Evolutionary conservation across 1,284 basidiomycete species (phyloP).

Genomic region (Cutaneotrichosporon cyanovorans): DNA sequence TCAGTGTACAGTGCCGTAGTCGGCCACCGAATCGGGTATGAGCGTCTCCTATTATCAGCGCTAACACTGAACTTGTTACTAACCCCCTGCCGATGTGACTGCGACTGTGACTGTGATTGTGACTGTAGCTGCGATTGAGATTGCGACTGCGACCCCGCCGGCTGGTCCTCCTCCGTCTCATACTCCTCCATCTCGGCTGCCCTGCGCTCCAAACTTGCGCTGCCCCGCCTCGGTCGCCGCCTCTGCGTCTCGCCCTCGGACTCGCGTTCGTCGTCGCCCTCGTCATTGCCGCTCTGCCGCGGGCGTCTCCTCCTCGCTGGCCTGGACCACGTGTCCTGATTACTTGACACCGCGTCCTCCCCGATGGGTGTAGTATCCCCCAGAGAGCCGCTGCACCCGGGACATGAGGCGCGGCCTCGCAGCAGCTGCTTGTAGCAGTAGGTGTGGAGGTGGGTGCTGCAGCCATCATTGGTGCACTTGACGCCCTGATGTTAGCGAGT

Average conservation of each 20-base stretch:
- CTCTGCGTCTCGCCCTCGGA: slow-evolving; percentile 1
- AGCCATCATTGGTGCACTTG: slow-evolving; percentile 25
- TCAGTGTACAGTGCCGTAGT: not conserved
- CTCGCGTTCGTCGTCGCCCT: slow-evolving; percentile 13
- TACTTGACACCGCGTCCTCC: slow-evolving; percentile 29
- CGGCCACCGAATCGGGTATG: slow-evolving; percentile 6
- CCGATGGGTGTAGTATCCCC: slow-evolving; percentile 24
- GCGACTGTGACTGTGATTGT: not conserved
- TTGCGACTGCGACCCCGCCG: not conserved
- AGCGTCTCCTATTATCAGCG: slow-evolving; percentile 3
- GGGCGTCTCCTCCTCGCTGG: slow-evolving; percentile 12
- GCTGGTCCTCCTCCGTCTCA: not conserved
- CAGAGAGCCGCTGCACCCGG: slow-evolving; percentile 10
- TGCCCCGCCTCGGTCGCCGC: not conserved
- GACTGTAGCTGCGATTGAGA: not conserved
- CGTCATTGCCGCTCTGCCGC: slow-evolving; percentile 16
- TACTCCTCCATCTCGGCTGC: not conserved
- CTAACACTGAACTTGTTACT: not conserved
- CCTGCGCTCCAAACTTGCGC: not conserved
- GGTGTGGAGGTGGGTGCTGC: slow-evolving; percentile 32
- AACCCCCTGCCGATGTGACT: not conserved
- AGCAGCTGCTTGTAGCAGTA: slow-evolving; percentile 30
- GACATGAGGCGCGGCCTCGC: slow-evolving; percentile 1
- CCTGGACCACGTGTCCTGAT: slow-evolving; percentile 25
- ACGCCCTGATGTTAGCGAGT: slow-evolving; percentile 24